Conservation (phyloP, 2,329 filamentous ascomycete genomes). For the Blumeria graminis region DNA sequence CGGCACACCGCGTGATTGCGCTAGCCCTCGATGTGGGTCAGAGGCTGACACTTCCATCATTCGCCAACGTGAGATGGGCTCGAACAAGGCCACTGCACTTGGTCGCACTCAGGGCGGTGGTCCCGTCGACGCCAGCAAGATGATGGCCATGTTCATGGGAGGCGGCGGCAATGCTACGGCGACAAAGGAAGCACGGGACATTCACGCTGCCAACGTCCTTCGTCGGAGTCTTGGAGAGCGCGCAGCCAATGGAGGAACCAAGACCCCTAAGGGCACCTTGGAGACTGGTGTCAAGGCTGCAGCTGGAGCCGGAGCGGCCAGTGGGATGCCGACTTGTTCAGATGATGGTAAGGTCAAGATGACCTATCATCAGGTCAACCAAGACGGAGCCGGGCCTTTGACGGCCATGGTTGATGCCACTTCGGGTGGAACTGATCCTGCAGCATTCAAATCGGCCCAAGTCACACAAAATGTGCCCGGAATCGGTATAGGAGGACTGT, state of each 20-base stretch:
- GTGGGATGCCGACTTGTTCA: too few species aligned
- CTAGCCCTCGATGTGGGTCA: conserved; percentile 33
- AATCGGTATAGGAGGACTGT: too few species aligned
- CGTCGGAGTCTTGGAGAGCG: neutral
- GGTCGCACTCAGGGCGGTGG: conserved; percentile 37
- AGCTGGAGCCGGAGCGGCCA: neutral
- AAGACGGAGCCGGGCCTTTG: conserved; percentile 45
- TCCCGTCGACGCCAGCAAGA: conserved; percentile 29
- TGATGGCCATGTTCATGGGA: conserved; percentile 37
- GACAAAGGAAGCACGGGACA: conserved; percentile 38
- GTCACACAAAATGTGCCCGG: conserved; percentile 17
- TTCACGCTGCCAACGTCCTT: conserved; percentile 47
- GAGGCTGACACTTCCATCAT: conserved; percentile 50
- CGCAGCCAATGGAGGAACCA: neutral
- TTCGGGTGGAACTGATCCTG: conserved; percentile 11
- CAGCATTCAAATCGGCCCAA: conserved; percentile 35
- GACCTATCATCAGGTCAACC: conserved; percentile 17
- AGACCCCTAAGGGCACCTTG: neutral
- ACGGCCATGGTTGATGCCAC: conserved; percentile 12
- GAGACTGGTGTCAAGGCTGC: conserved; percentile 22
- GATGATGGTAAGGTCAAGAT: too few species aligned
- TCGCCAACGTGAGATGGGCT: conserved; percentile 31
- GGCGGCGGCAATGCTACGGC: conserved; percentile 17
- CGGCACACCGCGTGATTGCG: conserved; percentile 43
- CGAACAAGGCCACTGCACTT: conserved; percentile 30